Conservation (phyloP, 257 asterid genomes). For the Petunia axillaris region DNA sequence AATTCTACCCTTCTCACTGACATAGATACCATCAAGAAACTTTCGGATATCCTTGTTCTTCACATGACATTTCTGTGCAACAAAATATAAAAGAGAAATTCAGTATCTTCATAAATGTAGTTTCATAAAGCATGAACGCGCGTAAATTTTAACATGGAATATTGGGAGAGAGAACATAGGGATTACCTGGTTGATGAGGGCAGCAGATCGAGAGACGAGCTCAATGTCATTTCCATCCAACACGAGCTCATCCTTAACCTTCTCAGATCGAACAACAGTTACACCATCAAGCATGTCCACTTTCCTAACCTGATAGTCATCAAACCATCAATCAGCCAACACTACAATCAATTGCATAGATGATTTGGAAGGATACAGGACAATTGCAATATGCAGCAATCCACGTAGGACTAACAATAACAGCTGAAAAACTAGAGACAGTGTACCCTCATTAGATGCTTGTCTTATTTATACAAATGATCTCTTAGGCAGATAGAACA, state of each 20-base stretch:
- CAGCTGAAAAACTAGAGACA: background rate
- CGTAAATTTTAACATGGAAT: background rate
- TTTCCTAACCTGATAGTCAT: slow-evolving; percentile 21
- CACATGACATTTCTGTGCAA: slow-evolving; percentile 27
- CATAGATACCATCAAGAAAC: slow-evolving; percentile 28
- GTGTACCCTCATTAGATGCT: background rate
- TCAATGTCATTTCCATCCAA: slow-evolving; percentile 28
- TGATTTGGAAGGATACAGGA: background rate
- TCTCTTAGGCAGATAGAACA: no score
- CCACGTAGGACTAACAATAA: background rate
- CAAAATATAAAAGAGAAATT: background rate
- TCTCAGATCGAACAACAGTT: slow-evolving; percentile 22
- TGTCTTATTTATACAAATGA: background rate
- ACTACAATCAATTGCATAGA: background rate
- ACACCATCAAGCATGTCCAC: slow-evolving; percentile 27
- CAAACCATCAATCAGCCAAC: background rate
- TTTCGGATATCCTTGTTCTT: slow-evolving; percentile 29
- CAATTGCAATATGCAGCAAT: background rate
- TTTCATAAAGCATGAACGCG: background rate
- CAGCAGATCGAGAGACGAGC: slow-evolving; percentile 21
- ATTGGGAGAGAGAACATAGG: background rate
- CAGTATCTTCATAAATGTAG: background rate
- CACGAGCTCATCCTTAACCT: slow-evolving; percentile 24
- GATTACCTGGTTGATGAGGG: slow-evolving; percentile 24
- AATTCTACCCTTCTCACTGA: slow-evolving; percentile 27